These are phyloP conservation scores for Oropetium thomaeum DNA, from an alignment of 176 grass and related monocot genomes.

Conservation along the genomic window DNA sequence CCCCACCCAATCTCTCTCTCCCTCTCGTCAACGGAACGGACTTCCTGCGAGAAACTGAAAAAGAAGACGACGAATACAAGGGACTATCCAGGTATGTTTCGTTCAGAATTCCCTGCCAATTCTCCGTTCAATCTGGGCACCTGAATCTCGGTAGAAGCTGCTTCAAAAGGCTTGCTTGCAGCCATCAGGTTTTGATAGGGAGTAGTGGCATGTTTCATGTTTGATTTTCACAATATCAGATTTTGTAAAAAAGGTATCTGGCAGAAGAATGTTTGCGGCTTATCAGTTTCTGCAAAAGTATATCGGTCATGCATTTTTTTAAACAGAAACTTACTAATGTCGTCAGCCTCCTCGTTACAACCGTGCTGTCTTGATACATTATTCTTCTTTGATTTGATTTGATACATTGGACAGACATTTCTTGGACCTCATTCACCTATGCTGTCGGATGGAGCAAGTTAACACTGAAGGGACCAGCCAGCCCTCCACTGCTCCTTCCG, in stretches of 20 bases:
- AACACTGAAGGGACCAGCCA: neutral
- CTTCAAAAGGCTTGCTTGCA: no score
- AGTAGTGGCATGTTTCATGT: no score
- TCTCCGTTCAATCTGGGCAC: neutral
- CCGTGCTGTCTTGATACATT: no score
- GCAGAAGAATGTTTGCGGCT: no score
- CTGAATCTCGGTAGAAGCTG: no score
- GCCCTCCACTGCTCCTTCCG: neutral
- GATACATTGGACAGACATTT: neutral
- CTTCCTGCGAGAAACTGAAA: neutral
- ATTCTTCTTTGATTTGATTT: neutral
- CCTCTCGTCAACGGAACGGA: slow-evolving; percentile 2
- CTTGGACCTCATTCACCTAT: slow-evolving; percentile 24
- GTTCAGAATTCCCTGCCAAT: neutral
- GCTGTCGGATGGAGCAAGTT: slow-evolving; percentile 53
- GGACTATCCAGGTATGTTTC: slow-evolving; percentile 18
- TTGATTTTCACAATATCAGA: neutral
- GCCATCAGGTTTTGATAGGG: no score
- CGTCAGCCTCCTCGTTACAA: no score
- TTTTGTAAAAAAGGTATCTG: no score
- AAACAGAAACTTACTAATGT: no score
- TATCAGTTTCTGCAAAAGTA: no score
- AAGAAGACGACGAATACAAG: neutral
- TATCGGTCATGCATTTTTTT: no score
- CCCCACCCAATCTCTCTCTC: neutral